A percentile compares a stretch with the other conserved stretches of the same genome.
These are phyloP conservation scores for Phlebiopsis flavidoalba DNA, from an alignment of 768 basidiomycete genomes.

Conservation along the genomic window DNA sequence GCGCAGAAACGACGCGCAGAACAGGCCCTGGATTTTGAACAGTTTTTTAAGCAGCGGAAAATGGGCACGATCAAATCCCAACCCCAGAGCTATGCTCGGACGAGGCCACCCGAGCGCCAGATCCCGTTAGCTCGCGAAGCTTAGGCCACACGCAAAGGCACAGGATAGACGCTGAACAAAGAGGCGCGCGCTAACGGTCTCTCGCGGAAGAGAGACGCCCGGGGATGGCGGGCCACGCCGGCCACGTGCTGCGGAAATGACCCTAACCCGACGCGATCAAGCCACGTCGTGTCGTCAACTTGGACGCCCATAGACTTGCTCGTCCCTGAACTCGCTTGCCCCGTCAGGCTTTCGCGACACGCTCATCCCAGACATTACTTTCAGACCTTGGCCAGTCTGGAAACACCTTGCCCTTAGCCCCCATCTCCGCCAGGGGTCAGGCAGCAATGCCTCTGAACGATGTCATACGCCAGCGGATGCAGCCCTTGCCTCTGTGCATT, in stretches of 20 bases:
- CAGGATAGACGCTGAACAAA: background rate
- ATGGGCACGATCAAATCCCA: background rate
- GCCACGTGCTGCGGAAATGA: background rate
- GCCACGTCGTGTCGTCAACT: constrained; percentile 1
- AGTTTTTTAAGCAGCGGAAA: background rate
- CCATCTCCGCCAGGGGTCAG: background rate
- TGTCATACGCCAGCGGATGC: constrained; percentile 45
- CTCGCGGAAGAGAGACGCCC: background rate
- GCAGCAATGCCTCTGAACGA: constrained; percentile 46
- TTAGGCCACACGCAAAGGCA: background rate
- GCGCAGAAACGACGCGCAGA: background rate
- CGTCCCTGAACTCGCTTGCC: background rate
- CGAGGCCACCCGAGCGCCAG: background rate
- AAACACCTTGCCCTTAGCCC: background rate
- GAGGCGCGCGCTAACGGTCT: background rate
- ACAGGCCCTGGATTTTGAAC: background rate
- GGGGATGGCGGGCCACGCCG: background rate
- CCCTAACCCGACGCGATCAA: constrained; percentile 2
- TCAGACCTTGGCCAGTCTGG: background rate
- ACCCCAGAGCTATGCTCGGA: background rate
- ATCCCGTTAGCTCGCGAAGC: background rate
- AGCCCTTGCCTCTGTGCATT: constrained; percentile 38
- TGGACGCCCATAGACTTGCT: background rate
- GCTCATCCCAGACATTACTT: background rate
- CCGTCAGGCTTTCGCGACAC: background rate